phyloP scores from a whole-genome alignment of 2,329 filamentous ascomycete genomes.

The Monosporascus sp. region DNA sequence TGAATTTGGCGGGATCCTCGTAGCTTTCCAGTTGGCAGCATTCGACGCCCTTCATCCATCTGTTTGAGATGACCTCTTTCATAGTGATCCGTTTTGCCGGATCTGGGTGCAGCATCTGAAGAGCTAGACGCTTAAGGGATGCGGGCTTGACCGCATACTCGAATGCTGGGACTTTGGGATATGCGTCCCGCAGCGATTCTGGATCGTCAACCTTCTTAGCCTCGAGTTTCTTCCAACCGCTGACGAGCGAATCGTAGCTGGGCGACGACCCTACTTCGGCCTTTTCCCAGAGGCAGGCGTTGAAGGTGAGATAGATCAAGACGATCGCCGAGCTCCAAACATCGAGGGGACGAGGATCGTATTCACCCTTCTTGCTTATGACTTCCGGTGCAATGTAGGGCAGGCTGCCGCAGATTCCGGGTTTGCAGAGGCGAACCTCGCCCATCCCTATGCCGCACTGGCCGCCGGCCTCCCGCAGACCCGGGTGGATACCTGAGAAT shows the following conservation, averaged over 20 bases:
- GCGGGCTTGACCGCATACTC: conserved; percentile 62
- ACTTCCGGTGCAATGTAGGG: conserved; percentile 89
- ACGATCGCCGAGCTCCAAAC: conserved; percentile 84
- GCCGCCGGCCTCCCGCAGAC: conserved; percentile 65
- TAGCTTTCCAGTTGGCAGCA: conserved; percentile 72
- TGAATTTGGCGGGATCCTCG: conserved; percentile 52
- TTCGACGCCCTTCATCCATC: conserved; percentile 70
- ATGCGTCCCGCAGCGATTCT: conserved; percentile 44
- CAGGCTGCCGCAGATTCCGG: conserved; percentile 77
- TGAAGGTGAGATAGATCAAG: conserved; percentile 70
- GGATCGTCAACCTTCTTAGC: conserved; percentile 38
- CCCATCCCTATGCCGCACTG: conserved; percentile 70
- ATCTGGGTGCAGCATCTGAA: conserved; percentile 79
- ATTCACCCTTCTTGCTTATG: conserved; percentile 57
- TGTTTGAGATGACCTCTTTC: conserved; percentile 59
- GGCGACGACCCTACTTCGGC: conserved; percentile 40
- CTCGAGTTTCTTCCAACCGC: conserved; percentile 66
- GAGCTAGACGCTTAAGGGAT: conserved; percentile 62
- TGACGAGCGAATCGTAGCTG: conserved; percentile 60
- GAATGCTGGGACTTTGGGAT: conserved; percentile 60
- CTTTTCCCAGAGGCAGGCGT: conserved; percentile 68
- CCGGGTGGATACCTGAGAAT: conserved; percentile 76
- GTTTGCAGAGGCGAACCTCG: conserved; percentile 64
- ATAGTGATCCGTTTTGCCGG: conserved; percentile 67
- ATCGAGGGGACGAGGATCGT: conserved; percentile 73